These are phyloP conservation scores for Tillandsia leiboldiana DNA, from an alignment of 176 grass and related monocot genomes.

Conservation along the genomic window DNA sequence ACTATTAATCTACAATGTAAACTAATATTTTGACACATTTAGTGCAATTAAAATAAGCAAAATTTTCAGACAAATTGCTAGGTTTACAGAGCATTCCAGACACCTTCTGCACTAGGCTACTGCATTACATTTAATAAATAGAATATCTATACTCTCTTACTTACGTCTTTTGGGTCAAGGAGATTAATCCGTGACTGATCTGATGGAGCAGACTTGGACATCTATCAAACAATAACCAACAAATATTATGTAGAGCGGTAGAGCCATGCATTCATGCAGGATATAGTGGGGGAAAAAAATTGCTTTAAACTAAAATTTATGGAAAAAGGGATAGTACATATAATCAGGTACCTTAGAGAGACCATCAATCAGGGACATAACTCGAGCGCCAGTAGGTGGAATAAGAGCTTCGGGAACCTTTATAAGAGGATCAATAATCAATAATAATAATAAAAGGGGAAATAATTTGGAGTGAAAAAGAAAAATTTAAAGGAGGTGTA, in stretches of 20 bases:
- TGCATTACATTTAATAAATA: background rate
- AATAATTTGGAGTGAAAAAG: conserved; percentile 15
- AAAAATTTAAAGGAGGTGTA: conserved; percentile 8
- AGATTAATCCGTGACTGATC: conserved; percentile 95
- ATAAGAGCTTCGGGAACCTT: conserved; percentile 94
- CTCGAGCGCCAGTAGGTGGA: conserved; percentile 78
- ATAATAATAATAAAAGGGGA: background rate
- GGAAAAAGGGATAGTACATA: background rate
- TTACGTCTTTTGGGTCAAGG: conserved; percentile 97
- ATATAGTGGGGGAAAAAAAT: background rate
- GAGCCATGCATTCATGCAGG: background rate
- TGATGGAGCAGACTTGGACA: conserved; percentile 96
- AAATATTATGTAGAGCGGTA: conserved; percentile 13
- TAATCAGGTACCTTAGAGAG: conserved; percentile 70
- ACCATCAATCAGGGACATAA: conserved; percentile 96
- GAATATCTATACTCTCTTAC: background rate
- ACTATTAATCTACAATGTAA: background rate
- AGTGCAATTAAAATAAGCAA: background rate
- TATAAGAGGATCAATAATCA: conserved; percentile 16
- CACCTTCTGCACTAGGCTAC: background rate
- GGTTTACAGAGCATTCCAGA: background rate
- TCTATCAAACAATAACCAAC: conserved; percentile 45
- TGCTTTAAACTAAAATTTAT: background rate
- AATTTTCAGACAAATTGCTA: background rate
- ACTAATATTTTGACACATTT: background rate